Evolutionary conservation across 1,284 basidiomycete species (phyloP).

Genomic region (Entoloma clypeatum): DNA sequence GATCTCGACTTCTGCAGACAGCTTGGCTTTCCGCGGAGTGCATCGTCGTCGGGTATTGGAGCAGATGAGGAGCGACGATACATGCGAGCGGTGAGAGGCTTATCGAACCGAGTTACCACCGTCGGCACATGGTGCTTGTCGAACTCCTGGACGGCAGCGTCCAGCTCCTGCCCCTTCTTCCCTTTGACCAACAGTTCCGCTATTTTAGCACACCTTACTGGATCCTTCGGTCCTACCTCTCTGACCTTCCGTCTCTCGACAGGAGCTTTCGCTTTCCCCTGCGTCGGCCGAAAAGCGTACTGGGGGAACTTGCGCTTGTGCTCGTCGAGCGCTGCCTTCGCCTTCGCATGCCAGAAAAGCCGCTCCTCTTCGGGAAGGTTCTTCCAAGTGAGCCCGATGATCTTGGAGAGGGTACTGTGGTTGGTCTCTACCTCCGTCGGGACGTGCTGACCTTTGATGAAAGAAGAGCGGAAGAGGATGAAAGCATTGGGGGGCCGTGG

Average conservation of each 20-base stretch:
- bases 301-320: constrained; percentile 67
- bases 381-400: constrained; percentile 72
- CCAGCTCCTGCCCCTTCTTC: constrained; percentile 66
- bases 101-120: constrained; percentile 66
- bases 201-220: constrained; percentile 69
- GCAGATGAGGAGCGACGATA: constrained; percentile 43
- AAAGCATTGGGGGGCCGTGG: constrained; percentile 87
- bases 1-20: constrained; percentile 16
- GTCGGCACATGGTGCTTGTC: constrained; percentile 62
- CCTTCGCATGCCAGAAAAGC: constrained; percentile 67
- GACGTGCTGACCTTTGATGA: constrained; percentile 73
- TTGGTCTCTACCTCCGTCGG: constrained; percentile 75
- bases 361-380: constrained; percentile 64
- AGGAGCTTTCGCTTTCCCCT: constrained; percentile 42
- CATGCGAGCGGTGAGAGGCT: constrained; percentile 60
- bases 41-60: constrained; percentile 27
- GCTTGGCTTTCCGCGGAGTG: constrained; percentile 15
- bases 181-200: constrained; percentile 74
- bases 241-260: constrained; percentile 58
- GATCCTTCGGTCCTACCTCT: constrained; percentile 66
- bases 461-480: constrained; percentile 82
- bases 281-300: constrained; percentile 66
- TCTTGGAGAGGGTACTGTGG: constrained; percentile 74
- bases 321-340: constrained; percentile 60
- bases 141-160: constrained; percentile 69